Base-by-base conservation (phyloP, 306 rosid genomes). In the Purshia tridentata region DNA sequence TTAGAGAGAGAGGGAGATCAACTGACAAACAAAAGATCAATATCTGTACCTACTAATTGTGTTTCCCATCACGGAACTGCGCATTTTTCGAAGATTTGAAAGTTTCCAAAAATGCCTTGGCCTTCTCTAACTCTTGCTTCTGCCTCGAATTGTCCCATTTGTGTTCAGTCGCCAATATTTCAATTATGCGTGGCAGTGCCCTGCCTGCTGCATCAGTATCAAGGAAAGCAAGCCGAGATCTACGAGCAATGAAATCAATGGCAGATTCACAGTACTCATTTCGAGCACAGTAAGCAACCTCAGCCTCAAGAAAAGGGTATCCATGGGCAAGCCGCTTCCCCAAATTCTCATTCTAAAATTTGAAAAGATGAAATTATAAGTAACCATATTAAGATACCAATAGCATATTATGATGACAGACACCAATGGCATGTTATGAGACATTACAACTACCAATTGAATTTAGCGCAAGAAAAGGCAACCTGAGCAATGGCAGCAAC, bases 401-500 rank as follows among this genome's bases (percentile, higher is more conserved):
- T 29, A 29, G 18, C 49, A 44, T 40, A 41, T 23, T 13, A 23
- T 23, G 40, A 22, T 6, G 16, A 45, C 1, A 11, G 52, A 18
- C 12, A 29, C 52, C 74, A 56, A 10, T 6, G 56, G 42, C 22
- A 55, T 53, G 6, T 7, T 19, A 37, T 35, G n/a, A 37, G 8
- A 63, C 15, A 42, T 18, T 4, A 7, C 19, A 40, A 1, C 63
- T 12, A 53, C 11, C 10, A 42, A 52, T 49, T 35, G 42, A 67
- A 22, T 7, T 83, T 67, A 39, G 15, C 72, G 80, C 50, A 76
- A 70, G 51, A 59, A 4, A 71, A 81, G 60, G 91, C 55, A 80
- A 95, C 99, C 99, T 95, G 99, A 58, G 99, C 98, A 76, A 95
- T 91, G 79, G 82, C 73, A 72, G 98, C 99, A 76, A 91, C 98